Conservation (phyloP, 1,284 basidiomycete genomes). For the Ceratobasidium sp. region DNA sequence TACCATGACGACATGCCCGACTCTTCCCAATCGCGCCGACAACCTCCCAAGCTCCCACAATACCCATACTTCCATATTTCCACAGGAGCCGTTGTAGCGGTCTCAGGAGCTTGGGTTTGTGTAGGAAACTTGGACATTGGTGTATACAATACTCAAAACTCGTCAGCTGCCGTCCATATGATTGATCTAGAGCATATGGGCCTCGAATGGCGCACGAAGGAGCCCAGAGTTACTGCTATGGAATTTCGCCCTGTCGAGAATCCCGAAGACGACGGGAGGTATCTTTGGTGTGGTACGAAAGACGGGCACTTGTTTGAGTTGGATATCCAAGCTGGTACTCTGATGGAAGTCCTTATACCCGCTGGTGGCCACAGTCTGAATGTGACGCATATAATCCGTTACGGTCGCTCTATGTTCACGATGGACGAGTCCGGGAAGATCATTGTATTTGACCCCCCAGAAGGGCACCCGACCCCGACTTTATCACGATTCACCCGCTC, state of each 20-base stretch:
- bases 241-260: slow-evolving; percentile 67
- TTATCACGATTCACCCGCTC: slow-evolving; percentile 61
- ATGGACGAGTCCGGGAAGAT: slow-evolving; percentile 86
- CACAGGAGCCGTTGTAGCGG: slow-evolving; percentile 61
- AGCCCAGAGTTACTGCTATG: slow-evolving; percentile 74
- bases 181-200: slow-evolving; percentile 70
- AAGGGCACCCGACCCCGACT: slow-evolving; percentile 48
- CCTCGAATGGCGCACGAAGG: slow-evolving; percentile 62
- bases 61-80: slow-evolving; percentile 61
- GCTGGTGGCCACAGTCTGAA: slow-evolving; percentile 64
- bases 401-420: slow-evolving; percentile 72
- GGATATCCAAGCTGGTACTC: slow-evolving; percentile 66
- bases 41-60: slow-evolving; percentile 68
- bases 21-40: slow-evolving; percentile 78
- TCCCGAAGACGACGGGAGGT: slow-evolving; percentile 53
- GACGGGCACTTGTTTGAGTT: slow-evolving; percentile 86
- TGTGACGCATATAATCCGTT: slow-evolving; percentile 75
- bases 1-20: slow-evolving; percentile 77
- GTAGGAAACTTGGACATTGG: slow-evolving; percentile 70
- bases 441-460: slow-evolving; percentile 67
- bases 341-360: slow-evolving; percentile 64
- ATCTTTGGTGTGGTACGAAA: slow-evolving; percentile 87
- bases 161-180: slow-evolving; percentile 55
- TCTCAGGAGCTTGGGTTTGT: slow-evolving; percentile 69
- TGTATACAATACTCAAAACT: slow-evolving; percentile 55